phyloP scores from a whole-genome alignment of 805 yeast genomes.

The Blastobotrys parvus region DNA sequence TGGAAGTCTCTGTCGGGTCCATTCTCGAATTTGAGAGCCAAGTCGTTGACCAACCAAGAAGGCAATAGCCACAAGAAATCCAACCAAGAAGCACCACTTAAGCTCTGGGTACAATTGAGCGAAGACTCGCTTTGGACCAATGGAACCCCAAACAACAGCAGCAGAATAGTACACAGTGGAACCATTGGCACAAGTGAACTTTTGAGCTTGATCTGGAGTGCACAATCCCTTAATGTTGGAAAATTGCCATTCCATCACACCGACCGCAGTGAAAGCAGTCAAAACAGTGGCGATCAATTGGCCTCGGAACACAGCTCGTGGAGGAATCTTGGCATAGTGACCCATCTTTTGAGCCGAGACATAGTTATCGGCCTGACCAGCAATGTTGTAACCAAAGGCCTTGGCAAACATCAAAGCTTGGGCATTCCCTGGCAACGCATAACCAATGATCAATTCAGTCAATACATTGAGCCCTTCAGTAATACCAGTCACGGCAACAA shows the following conservation, averaged over 20 bases:
- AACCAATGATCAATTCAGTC: constrained; percentile 57
- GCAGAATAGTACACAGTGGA: constrained; percentile 42
- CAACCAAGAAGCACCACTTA: constrained; percentile 18
- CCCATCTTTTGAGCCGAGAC: constrained; percentile 47
- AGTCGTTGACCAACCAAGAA: constrained; percentile 2
- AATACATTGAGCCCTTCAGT: constrained; percentile 53
- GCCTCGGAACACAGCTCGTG: constrained; percentile 34
- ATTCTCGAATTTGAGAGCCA: background rate
- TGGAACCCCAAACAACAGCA: constrained; percentile 37
- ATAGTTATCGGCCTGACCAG: constrained; percentile 55
- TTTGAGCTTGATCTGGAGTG: constrained; percentile 23
- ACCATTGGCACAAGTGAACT: constrained; percentile 31
- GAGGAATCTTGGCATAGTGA: constrained; percentile 35
- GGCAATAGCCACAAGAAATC: constrained; percentile 4
- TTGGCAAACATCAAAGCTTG: constrained; percentile 42
- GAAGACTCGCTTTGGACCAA: constrained; percentile 42
- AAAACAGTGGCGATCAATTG: constrained; percentile 36
- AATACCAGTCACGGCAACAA: constrained; percentile 52
- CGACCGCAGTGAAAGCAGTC: constrained; percentile 26
- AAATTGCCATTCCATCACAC: constrained; percentile 28
- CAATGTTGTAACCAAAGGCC: constrained; percentile 38
- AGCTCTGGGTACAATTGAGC: constrained; percentile 19
- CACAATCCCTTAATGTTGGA: constrained; percentile 26
- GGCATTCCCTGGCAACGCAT: constrained; percentile 55
- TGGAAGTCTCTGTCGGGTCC: background rate